Conservation (phyloP, 2,329 filamentous ascomycete species). For the Aspergillus sp. region DNA sequence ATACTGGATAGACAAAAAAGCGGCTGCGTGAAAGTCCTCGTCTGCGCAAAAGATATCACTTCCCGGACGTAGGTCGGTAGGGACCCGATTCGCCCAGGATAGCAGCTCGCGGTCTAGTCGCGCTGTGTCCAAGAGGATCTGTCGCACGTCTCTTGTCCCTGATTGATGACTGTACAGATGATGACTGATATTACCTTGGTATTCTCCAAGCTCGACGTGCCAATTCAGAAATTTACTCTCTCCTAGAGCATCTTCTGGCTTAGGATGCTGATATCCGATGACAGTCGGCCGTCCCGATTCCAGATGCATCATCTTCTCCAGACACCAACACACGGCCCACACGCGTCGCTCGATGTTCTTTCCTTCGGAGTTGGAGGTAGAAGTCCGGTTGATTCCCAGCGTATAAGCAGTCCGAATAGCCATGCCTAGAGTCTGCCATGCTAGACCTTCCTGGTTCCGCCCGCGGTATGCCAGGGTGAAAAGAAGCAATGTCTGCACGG, state of each 20-base stretch:
- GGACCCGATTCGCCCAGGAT: conserved; percentile 16
- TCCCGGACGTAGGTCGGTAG: conserved; percentile 12
- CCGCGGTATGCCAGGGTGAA: conserved; percentile 17
- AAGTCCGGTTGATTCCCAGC: conserved; percentile 13
- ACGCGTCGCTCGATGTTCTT: conserved; percentile 5
- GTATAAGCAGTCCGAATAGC: conserved; percentile 20
- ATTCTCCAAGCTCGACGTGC: conserved; percentile 15
- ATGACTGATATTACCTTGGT: conserved; percentile 19
- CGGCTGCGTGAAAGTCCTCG: conserved; percentile 12
- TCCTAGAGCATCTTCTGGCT: not conserved
- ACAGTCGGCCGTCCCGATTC: conserved; percentile 14
- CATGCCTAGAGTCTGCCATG: conserved; percentile 19
- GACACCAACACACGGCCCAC: conserved; percentile 17
- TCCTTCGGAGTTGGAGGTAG: not conserved
- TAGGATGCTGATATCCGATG: conserved; percentile 8
- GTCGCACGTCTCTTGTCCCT: conserved; percentile 7
- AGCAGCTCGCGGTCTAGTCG: conserved; percentile 11
- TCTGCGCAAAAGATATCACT: conserved; percentile 13
- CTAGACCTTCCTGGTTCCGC: conserved; percentile 17
- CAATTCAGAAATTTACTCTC: conserved; percentile 9
- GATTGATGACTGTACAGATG: conserved; percentile 17
- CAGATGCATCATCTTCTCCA: conserved; percentile 20
- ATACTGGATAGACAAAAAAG: conserved; percentile 18
- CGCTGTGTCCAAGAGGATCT: conserved; percentile 19
- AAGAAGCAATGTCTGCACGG: conserved; percentile 16